Base-by-base conservation (phyloP, 192 early-diverging fungal genomes). In the Coemansia brasiliensis region DNA sequence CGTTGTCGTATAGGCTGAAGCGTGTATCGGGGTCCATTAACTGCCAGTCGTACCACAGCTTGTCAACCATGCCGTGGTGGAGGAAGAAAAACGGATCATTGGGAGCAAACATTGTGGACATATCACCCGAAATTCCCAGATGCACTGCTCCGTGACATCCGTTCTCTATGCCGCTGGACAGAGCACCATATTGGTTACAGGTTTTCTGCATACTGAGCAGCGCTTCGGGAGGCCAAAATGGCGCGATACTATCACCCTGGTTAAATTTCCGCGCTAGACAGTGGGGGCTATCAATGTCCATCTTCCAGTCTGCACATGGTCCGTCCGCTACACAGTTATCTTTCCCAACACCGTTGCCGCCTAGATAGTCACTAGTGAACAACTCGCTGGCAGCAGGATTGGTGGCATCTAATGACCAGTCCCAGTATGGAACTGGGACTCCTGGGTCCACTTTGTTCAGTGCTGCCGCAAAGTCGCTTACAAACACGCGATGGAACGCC, bases 1-100 rank as follows among this genome's bases (percentile, higher is more conserved):
- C 61, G 25, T 56, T 67, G 57, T 72, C 67, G 67, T 73, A 77
- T 52, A 82, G 41, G 52, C 65, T 49, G 64, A 73, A 69, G 22
- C 79, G 79, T 18, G 58, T 45, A 32, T 63, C 55, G 32, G 72
- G 69, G 25, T 61, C 55, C 68, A 71, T 64, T 49, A 72, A 39
- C 73, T 86, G 85, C 82, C 83, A 85, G 58, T 69, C 62, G 57
- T 67, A 79, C 80, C 81, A 86, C 20, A 86, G 65, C 59, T 79
- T 79, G 76, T 84, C 86, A 38, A 86, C 74, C 76, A 83, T 83
- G 42, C 74, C 72, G 65, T 88, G 86, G 61, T 88, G 84, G 26
- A 88, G 57, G 57, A 80, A 86, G 67, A 88, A 88, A 57, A 83
- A 69, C 42, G 83, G 83, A 61, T 88, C 86, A 60, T 81, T 81